phyloP scores from a whole-genome alignment of 2,329 filamentous ascomycete genomes.

The Xylariaceae sp. region DNA sequence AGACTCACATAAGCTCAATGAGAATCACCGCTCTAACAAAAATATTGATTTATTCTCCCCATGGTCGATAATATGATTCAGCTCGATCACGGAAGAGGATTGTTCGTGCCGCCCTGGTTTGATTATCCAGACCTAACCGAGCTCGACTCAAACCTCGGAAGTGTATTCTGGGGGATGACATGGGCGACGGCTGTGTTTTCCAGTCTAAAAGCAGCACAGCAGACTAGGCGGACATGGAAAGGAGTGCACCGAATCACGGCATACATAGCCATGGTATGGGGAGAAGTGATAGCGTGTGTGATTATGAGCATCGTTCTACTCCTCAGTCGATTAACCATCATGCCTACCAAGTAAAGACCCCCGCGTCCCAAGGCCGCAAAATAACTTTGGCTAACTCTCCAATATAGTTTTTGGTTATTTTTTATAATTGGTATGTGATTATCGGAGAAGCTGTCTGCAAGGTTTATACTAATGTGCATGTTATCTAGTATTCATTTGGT shows the following conservation, averaged over 20 bases:
- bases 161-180: not conserved
- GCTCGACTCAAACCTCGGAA: not conserved
- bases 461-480: not conserved
- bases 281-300: conserved; percentile 44
- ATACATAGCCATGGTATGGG: conserved; percentile 45
- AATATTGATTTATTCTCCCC: not conserved
- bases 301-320: conserved; percentile 43
- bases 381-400: conserved; percentile 18
- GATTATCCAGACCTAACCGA: not conserved
- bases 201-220: not conserved
- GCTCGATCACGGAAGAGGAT: not conserved
- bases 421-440: conserved; percentile 31
- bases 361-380: conserved; percentile 20
- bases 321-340: conserved; percentile 40
- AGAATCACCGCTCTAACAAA: no score
- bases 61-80: not conserved
- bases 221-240: not conserved
- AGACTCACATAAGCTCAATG: no score
- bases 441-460: conserved; percentile 35
- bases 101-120: not conserved
- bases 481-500: conserved; percentile 42
- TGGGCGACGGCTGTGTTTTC: not conserved
- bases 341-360: conserved; percentile 37
- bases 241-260: conserved; percentile 6
- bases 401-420: conserved; percentile 29